Evolutionary conservation across 768 basidiomycete genomes (phyloP).

Genomic region (Suillus spraguei): DNA sequence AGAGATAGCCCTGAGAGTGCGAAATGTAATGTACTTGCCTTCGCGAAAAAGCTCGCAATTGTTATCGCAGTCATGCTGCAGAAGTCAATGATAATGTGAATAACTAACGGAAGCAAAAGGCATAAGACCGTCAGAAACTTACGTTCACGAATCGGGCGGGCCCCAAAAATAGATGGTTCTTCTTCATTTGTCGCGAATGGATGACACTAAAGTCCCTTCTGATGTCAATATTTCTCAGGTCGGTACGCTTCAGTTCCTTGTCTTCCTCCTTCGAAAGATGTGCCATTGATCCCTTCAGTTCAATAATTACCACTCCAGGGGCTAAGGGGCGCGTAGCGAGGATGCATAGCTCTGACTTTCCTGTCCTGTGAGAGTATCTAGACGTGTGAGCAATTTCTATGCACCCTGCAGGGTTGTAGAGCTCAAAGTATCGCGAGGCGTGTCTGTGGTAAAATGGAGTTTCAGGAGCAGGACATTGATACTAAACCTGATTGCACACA

Average conservation of each 20-base stretch:
- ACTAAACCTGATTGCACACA: conserved; percentile 49
- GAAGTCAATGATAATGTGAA: conserved; percentile 26
- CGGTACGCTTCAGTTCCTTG: conserved; percentile 82
- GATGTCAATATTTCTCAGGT: conserved; percentile 67
- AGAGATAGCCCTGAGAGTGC: conserved; percentile 74
- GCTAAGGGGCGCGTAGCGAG: conserved; percentile 74
- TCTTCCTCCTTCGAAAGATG: conserved; percentile 86
- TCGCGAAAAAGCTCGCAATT: conserved; percentile 89
- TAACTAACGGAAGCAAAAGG: not conserved
- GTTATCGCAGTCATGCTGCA: conserved; percentile 86
- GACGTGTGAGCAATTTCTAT: conserved; percentile 91
- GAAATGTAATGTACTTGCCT: conserved; percentile 88
- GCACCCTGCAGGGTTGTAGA: conserved; percentile 79
- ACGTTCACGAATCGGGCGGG: conserved; percentile 94
- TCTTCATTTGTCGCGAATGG: conserved; percentile 89
- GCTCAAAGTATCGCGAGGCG: conserved; percentile 86
- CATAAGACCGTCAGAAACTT: conserved; percentile 35
- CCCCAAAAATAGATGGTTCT: conserved; percentile 88
- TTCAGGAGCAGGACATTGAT: conserved; percentile 26
- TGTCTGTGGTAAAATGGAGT: conserved; percentile 53
- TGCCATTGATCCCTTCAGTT: conserved; percentile 90
- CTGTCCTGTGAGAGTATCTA: conserved; percentile 83
- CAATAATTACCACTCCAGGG: conserved; percentile 75
- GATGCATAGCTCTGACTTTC: conserved; percentile 88
- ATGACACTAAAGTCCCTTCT: conserved; percentile 90